Evolutionary conservation across 2,329 filamentous ascomycete species (phyloP).

Genomic region (Clonostachys solani): DNA sequence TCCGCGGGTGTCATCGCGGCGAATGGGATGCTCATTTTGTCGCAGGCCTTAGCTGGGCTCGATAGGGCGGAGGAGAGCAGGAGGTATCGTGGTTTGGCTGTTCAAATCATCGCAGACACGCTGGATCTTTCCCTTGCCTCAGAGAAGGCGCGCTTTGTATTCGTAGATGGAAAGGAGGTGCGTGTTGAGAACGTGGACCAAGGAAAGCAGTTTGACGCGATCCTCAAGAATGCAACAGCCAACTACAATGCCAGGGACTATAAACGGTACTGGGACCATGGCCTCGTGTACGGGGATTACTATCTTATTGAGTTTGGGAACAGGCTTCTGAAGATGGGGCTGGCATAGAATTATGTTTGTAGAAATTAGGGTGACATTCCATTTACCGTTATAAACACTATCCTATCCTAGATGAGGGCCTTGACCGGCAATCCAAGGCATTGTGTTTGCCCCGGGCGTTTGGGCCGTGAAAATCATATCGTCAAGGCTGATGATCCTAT

Average conservation of each 20-base stretch:
- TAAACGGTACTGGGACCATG: constrained; percentile 24
- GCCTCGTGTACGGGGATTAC: constrained; percentile 44
- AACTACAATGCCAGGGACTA: constrained; percentile 22
- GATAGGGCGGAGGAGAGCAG: constrained; percentile 7
- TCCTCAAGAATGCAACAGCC: constrained; percentile 24
- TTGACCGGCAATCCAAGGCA: not conserved
- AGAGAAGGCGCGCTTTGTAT: constrained; percentile 12
- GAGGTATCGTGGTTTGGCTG: constrained; percentile 16
- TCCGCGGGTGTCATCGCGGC: constrained; percentile 33
- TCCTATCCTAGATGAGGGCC: not conserved
- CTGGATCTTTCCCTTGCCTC: constrained; percentile 17
- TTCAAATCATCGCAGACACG: constrained; percentile 20
- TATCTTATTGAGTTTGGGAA: constrained; percentile 43
- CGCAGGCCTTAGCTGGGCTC: constrained; percentile 19
- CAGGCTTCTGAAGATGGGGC: constrained; percentile 28
- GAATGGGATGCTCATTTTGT: constrained; percentile 33
- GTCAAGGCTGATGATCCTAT: constrained; percentile 26
- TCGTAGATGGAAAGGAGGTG: not conserved
- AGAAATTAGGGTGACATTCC: not conserved
- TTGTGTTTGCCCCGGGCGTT: not conserved
- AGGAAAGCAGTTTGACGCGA: constrained; percentile 16
- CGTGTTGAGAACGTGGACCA: not conserved
- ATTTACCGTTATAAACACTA: not conserved
- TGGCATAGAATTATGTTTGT: not conserved
- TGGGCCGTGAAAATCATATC: constrained; percentile 22